These are phyloP conservation scores for Gynostemma pentaphyllum DNA, from an alignment of 306 rosid genomes.

Conservation along the genomic window DNA sequence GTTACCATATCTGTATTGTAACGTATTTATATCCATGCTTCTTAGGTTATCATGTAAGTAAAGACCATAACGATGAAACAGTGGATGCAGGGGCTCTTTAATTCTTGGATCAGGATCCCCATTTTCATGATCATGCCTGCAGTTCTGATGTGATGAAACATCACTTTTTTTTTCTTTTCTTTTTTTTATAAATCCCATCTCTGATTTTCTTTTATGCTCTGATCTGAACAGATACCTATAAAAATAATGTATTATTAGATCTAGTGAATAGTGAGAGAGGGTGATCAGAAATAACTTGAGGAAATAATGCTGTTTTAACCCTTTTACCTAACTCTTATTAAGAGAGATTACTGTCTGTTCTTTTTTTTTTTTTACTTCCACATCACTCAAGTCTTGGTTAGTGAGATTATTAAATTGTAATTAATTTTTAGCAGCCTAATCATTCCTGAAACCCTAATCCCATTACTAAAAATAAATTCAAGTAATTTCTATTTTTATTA, in stretches of 20 bases:
- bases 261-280: too few relatives aligned
- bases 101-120: conserved; percentile 3
- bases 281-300: conserved; percentile 6
- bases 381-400: conserved; percentile 9
- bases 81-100: background rate
- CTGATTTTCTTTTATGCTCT: conserved; percentile 1
- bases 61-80: background rate
- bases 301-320: conserved; percentile 1
- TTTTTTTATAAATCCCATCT: background rate
- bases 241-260: too few relatives aligned
- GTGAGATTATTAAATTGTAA: background rate
- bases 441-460: background rate
- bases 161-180: background rate
- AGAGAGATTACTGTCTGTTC: background rate
- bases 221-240: conserved; percentile 10
- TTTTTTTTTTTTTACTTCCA: background rate
- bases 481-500: too few relatives aligned
- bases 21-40: too few relatives aligned
- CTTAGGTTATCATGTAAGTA: background rate
- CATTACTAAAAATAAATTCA: background rate
- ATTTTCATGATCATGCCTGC: background rate
- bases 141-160: conserved; percentile 7
- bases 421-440: background rate
- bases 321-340: background rate
- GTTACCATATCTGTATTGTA: too few relatives aligned